These are phyloP conservation scores for Kondoa subrosea DNA, from an alignment of 768 basidiomycete genomes.

Conservation along the genomic window DNA sequence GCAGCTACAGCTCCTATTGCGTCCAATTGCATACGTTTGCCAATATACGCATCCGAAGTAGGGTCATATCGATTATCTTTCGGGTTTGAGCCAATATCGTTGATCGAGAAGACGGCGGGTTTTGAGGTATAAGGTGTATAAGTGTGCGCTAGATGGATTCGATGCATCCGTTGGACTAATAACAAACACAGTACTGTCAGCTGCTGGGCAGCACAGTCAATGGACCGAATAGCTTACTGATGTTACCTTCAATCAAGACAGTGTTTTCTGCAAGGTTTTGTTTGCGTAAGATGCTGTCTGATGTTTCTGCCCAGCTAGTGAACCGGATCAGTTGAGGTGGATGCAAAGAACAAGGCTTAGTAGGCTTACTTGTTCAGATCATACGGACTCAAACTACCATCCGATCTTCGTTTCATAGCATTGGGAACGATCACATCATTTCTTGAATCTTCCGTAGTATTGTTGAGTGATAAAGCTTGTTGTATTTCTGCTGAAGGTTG, in stretches of 20 bases:
- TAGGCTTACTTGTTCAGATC: slow-evolving; percentile 25
- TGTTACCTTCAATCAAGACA: slow-evolving; percentile 23
- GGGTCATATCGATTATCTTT: slow-evolving; percentile 10
- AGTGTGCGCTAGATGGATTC: slow-evolving; percentile 21
- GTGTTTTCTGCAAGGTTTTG: not conserved
- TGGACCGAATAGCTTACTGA: slow-evolving; percentile 1
- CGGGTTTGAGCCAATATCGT: not conserved
- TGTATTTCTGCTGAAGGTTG: slow-evolving; percentile 9
- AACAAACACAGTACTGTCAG: no score
- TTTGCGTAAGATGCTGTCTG: slow-evolving; percentile 16
- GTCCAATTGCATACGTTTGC: slow-evolving; percentile 15
- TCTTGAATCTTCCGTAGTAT: no score
- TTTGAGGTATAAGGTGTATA: slow-evolving; percentile 2
- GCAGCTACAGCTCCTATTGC: slow-evolving; percentile 23
- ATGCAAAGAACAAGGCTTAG: not conserved
- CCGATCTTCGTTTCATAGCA: slow-evolving; percentile 7
- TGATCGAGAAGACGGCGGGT: slow-evolving; percentile 12
- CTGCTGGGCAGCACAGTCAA: not conserved
- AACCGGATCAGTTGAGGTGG: not conserved
- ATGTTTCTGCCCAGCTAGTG: slow-evolving; percentile 25
- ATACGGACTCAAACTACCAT: slow-evolving; percentile 15
- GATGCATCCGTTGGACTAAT: slow-evolving; percentile 18
- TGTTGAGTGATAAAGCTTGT: not conserved
- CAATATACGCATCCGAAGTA: slow-evolving; percentile 17
- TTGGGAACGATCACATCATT: slow-evolving; percentile 8